phyloP scores from a whole-genome alignment of 2,329 filamentous ascomycete genomes.

The Fusarium abutilonis region DNA sequence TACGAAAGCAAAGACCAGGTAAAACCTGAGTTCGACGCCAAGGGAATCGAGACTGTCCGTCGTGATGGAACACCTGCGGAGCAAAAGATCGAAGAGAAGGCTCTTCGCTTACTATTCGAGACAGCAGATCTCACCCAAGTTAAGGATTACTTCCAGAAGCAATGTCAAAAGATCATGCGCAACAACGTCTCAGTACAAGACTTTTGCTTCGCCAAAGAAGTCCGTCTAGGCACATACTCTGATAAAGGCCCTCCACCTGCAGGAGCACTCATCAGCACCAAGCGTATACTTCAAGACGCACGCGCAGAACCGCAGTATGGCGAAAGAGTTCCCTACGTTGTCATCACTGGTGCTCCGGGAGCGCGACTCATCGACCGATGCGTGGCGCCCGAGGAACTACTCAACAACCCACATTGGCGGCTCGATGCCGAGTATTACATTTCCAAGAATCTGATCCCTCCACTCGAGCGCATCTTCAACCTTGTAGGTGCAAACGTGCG shows the following conservation, averaged over 20 bases:
- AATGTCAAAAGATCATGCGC: constrained; percentile 92
- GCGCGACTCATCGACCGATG: constrained; percentile 88
- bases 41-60: constrained; percentile 97
- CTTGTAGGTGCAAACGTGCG: constrained; percentile 91
- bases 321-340: constrained; percentile 93
- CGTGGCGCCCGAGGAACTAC: constrained; percentile 83
- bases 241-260: constrained; percentile 83
- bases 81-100: constrained; percentile 95
- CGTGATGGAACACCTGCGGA: constrained; percentile 94
- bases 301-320: constrained; percentile 92
- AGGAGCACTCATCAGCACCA: constrained; percentile 87
- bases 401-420: constrained; percentile 78
- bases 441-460: constrained; percentile 92
- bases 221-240: constrained; percentile 84
- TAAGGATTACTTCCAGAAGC: constrained; percentile 87
- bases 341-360: constrained; percentile 87
- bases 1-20: constrained; percentile 82
- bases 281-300: constrained; percentile 85
- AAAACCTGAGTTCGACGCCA: constrained; percentile 92
- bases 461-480: constrained; percentile 95
- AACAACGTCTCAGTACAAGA: constrained; percentile 90
- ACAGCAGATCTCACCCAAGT: constrained; percentile 89
- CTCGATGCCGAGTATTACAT: constrained; percentile 98
- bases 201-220: constrained; percentile 94
- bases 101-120: constrained; percentile 87